Conservation (phyloP, 2,329 filamentous ascomycete genomes). For the Diplodia sapinea region DNA sequence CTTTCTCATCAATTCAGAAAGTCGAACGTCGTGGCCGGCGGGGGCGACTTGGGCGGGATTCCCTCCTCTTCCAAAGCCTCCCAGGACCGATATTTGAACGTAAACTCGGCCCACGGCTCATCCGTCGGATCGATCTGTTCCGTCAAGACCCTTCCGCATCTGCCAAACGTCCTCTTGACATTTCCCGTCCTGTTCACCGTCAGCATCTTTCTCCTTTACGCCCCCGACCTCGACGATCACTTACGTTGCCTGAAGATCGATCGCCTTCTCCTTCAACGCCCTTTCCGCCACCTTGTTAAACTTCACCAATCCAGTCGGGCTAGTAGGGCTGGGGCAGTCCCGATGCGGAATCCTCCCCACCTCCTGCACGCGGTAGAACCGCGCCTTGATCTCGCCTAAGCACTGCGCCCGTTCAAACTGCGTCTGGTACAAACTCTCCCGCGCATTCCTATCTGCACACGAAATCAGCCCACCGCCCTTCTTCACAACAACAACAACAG, state of each 20-base stretch:
- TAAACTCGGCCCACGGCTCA: constrained; percentile 25
- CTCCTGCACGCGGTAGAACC: constrained; percentile 20
- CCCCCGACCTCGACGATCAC: neutral
- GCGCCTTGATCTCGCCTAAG: constrained; percentile 17
- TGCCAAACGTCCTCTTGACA: constrained; percentile 23
- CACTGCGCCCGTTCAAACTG: constrained; percentile 16
- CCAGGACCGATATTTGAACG: constrained; percentile 14
- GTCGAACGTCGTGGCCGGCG: constrained; percentile 16
- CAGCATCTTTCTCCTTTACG: neutral
- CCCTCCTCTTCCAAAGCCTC: constrained; percentile 14
- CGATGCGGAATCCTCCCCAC: constrained; percentile 13
- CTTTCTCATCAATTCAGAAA: constrained; percentile 13
- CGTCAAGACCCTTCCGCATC: constrained; percentile 18
- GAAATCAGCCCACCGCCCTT: neutral
- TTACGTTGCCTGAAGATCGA: constrained; percentile 16
- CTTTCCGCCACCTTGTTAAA: constrained; percentile 13
- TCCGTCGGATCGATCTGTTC: constrained; percentile 26
- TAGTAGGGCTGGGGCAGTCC: constrained; percentile 12
- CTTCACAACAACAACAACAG: neutral
- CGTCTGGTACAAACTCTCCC: constrained; percentile 7
- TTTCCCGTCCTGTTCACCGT: constrained; percentile 10
- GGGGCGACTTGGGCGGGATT: constrained; percentile 1
- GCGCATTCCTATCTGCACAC: constrained; percentile 11
- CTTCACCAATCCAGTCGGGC: constrained; percentile 21
- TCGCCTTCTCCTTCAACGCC: constrained; percentile 10